Base-by-base conservation (phyloP, 2,329 filamentous ascomycete species). In the Cladophialophora immunda region DNA sequence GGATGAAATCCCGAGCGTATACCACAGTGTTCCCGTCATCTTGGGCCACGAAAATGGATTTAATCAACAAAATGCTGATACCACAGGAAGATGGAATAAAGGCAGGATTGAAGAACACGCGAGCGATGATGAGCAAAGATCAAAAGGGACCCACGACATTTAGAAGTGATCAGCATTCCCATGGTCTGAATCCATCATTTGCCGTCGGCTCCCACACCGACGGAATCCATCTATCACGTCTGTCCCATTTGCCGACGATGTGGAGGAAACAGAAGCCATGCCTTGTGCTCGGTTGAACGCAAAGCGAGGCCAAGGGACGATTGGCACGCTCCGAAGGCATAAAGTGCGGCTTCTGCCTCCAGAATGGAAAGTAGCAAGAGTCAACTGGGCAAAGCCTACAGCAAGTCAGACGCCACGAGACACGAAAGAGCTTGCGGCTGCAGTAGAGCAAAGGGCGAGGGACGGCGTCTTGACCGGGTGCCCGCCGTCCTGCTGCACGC, bases 1-100 rank as follows among this genome's bases (percentile, higher is more conserved):
- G 41, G 86, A 73, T 56, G 84, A 84, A 65, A 87, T 76, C 5
- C 82, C 81, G 32, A 86, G 75, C 2, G 83, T 82, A 72, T 86
- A 85, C 78, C 76, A 79, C 50, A 54, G 25, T 62, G 65, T 58
- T 50, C 74, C 61, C 27, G 73, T 72, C 79, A 81, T 81, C 17
- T 69, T 77, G 71, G 53, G 13, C 41, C 27, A 47, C 27, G 19
- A 55, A 38, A 19, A 5, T 13, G 32, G 47, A 11, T 34, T 54
- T 25, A 32, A 19, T 53, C 34, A 32, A 4, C 13, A 8, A 19
- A 52, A 56, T 8, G 34, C 11, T 6, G 27, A 45, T 29, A 1
- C 30, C 47, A 30, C 11, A 27, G 15, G 27, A 34, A 8, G 38
- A 62, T 32, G 27, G 30, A 53, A 38, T n/a, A 19, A 19, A 54